These are phyloP conservation scores for Penicillium bialowiezense DNA, from an alignment of 495 filamentous ascomycete species.

Conservation along the genomic window DNA sequence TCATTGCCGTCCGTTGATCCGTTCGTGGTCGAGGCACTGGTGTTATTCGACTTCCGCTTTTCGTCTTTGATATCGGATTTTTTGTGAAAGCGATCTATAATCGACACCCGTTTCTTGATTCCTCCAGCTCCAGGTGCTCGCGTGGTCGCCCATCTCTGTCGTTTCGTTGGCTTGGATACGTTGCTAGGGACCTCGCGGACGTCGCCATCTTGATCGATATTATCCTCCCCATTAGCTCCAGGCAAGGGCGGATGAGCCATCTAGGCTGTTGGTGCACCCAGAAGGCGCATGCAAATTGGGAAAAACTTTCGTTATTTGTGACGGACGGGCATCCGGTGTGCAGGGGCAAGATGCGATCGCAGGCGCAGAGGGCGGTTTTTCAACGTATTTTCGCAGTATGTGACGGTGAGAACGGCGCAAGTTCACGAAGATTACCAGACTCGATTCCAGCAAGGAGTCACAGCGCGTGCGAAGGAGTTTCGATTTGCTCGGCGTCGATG, in stretches of 20 bases:
- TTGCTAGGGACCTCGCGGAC: conserved; percentile 42
- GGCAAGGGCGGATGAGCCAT: conserved; percentile 39
- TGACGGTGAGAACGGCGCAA: background rate
- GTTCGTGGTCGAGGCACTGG: conserved; percentile 30
- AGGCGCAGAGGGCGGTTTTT: conserved; percentile 10
- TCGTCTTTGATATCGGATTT: conserved; percentile 56
- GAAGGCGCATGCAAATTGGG: conserved; percentile 27
- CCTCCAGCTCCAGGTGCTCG: conserved; percentile 71
- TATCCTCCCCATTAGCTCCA: conserved; percentile 18
- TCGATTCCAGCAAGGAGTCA: no score
- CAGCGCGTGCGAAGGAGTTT: background rate
- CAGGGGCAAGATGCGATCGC: conserved; percentile 21
- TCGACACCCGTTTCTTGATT: conserved; percentile 75
- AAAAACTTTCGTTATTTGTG: conserved; percentile 13
- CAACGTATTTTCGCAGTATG: background rate
- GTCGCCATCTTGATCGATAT: conserved; percentile 19
- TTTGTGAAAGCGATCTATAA: conserved; percentile 75
- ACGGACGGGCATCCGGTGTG: conserved; percentile 31
- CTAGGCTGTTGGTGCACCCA: conserved; percentile 30
- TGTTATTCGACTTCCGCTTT: conserved; percentile 59
- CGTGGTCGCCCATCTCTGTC: conserved; percentile 93
- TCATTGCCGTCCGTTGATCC: conserved; percentile 42
- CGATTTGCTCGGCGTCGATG: background rate
- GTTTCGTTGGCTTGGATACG: conserved; percentile 59
- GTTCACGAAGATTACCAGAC: conserved; percentile 3